Conservation (phyloP, 2,329 filamentous ascomycete genomes). For the Penicillium fuscoglaucum region DNA sequence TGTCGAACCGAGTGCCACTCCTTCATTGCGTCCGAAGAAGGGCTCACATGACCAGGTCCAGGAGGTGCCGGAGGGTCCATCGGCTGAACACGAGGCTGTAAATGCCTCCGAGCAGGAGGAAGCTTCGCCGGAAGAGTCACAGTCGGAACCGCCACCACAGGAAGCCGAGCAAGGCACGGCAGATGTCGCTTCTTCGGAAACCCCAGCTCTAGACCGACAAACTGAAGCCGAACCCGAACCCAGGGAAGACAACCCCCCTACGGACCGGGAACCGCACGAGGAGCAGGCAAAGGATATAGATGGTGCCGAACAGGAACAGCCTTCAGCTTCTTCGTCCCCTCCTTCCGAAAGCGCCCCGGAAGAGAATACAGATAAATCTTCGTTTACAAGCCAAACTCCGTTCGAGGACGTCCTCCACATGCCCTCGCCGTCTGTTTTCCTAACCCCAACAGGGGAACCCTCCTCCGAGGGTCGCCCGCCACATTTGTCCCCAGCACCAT, state of each 20-base stretch:
- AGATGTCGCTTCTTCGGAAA: slow-evolving; percentile 14
- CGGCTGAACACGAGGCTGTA: slow-evolving; percentile 6
- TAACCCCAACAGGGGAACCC: slow-evolving; percentile 28
- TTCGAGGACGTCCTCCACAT: slow-evolving; percentile 47
- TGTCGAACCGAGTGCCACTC: slow-evolving; percentile 43
- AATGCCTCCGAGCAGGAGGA: slow-evolving; percentile 2
- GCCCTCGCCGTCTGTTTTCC: slow-evolving; percentile 41
- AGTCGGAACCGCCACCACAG: slow-evolving; percentile 8
- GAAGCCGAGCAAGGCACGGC: slow-evolving; percentile 12
- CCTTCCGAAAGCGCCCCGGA: slow-evolving; percentile 13
- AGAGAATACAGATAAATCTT: slow-evolving; percentile 20
- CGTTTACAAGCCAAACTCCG: slow-evolving; percentile 18
- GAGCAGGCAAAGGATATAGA: slow-evolving; percentile 22
- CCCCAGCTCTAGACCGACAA: slow-evolving; percentile 14
- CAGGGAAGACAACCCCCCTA: slow-evolving; percentile 11
- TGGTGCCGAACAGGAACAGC: slow-evolving; percentile 13
- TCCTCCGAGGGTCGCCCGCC: slow-evolving; percentile 54
- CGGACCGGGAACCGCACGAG: slow-evolving; percentile 26
- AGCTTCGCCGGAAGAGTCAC: slow-evolving; percentile 13
- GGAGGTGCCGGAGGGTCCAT: slow-evolving; percentile 13
- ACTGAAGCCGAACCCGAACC: slow-evolving; percentile 12
- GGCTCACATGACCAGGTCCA: slow-evolving; percentile 19
- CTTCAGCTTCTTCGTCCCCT: slow-evolving; percentile 9
- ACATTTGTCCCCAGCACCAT: slow-evolving; percentile 68
- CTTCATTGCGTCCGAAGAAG: slow-evolving; percentile 37